Base-by-base conservation (phyloP, 257 asterid species). In the Solanum medicagineum region DNA sequence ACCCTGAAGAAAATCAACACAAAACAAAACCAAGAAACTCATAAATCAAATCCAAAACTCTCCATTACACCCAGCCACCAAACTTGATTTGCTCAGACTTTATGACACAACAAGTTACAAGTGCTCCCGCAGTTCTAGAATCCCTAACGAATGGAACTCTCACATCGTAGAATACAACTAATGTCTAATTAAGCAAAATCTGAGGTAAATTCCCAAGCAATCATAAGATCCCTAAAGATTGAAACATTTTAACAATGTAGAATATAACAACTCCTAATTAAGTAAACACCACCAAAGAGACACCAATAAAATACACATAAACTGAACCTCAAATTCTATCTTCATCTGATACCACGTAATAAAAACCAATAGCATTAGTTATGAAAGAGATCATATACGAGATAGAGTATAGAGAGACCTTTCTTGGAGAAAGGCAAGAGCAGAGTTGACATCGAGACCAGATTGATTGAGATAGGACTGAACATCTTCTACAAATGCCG, bases 351-450 rank as follows among this genome's bases (percentile, higher is more conserved):
- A 53, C 7, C 24, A 63, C 22, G 16, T 22, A 44, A 44, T n/a
- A 62, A 56, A 84, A 60, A 63, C 10, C 32, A 47, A 10, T 32
- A 32, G 57, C 29, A 14, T 20, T 71, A 71, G 55, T 45, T 42
- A 42, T 6, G 3, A 71, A 44, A 32, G 42, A 19, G 4, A 63
- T 82, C 29, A 74, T 53, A 12, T 49, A 12, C 14, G 26, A 53
- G 56, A 63, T 74, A 4, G 85, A 11, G 69, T 26, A 1, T 20
- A 59, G 65, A 59, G 17, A 54, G 56, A 96, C 98, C 99, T 95
- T 88, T 96, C 98, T 91, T 95, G 98, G 83, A 96, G 89, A 90
- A 94, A 93, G n/a, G 98, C 92, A 60, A 96, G 97, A 59, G 97
- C 93, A 20, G 98, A 92, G 89, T 90, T 95, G 85, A 89, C 98